Evolutionary conservation across 768 basidiomycete species (phyloP).

Genomic region (Boletus rubroflammeus): DNA sequence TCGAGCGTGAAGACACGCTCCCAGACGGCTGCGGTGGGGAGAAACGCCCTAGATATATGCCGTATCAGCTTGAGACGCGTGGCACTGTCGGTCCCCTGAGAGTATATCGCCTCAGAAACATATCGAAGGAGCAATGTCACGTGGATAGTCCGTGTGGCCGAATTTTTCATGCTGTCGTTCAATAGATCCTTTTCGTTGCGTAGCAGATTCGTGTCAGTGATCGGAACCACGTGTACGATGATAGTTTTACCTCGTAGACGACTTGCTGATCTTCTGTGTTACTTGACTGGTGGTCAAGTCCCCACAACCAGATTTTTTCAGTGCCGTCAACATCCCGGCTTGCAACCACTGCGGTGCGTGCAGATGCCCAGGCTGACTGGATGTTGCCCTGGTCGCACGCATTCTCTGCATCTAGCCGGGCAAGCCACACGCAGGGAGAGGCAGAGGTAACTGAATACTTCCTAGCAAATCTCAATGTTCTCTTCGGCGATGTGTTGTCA

Average conservation of each 20-base stretch:
- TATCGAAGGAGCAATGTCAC: conserved; percentile 47
- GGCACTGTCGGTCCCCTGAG: conserved; percentile 17
- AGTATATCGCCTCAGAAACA: conserved; percentile 32
- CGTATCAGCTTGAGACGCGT: conserved; percentile 32
- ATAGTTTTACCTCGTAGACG: conserved; percentile 34
- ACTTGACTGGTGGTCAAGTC: conserved; percentile 32
- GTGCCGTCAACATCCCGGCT: conserved; percentile 20
- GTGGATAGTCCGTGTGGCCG: conserved; percentile 40
- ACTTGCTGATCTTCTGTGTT: conserved; percentile 15
- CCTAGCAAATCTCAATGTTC: conserved; percentile 38
- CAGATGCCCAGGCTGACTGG: conserved; percentile 41
- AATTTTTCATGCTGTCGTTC: conserved; percentile 44
- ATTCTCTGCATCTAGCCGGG: conserved; percentile 45
- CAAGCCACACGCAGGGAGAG: conserved; percentile 50
- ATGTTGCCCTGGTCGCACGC: conserved; percentile 24
- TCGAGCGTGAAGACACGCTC: conserved; percentile 37
- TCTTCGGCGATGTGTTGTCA: conserved; percentile 25
- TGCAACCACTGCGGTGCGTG: conserved; percentile 36
- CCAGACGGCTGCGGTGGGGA: conserved; percentile 45
- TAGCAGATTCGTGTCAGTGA: conserved; percentile 1
- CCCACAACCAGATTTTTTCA: conserved; percentile 54
- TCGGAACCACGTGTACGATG: background rate
- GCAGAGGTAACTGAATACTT: conserved; percentile 44
- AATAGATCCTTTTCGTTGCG: conserved; percentile 37
- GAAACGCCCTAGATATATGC: conserved; percentile 40